These are phyloP conservation scores for Hylodesmum podocarpum DNA, from an alignment of 306 rosid species.

Conservation along the genomic window DNA sequence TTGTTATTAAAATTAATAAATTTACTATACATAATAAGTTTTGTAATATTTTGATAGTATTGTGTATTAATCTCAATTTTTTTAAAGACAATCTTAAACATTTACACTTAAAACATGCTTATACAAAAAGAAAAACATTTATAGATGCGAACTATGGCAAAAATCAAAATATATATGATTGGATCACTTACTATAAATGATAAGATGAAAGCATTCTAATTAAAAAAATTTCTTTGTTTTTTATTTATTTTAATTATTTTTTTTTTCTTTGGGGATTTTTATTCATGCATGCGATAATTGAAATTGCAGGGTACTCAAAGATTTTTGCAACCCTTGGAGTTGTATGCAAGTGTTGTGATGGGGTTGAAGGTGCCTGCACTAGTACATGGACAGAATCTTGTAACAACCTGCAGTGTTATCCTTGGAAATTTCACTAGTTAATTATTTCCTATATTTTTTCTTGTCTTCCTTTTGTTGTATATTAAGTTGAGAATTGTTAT, in stretches of 20 bases:
- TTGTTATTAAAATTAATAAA: not conserved
- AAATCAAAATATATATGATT: no score
- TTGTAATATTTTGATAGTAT: no score
- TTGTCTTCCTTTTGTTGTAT: constrained; percentile 6
- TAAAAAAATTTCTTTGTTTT: no score
- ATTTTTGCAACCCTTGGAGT: constrained; percentile 46
- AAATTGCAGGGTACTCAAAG: constrained; percentile 34
- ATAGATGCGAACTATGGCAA: no score
- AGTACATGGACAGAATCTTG: constrained; percentile 51
- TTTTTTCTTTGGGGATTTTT: not conserved
- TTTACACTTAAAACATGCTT: no score
- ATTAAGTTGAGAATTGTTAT: not conserved
- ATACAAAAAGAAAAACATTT: no score
- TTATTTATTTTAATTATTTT: no score
- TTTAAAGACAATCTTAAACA: no score
- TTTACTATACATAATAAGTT: not conserved
- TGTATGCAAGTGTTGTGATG: constrained; percentile 66
- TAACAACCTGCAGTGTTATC: constrained; percentile 46
- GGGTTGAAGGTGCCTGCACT: constrained; percentile 40
- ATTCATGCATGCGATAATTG: not conserved
- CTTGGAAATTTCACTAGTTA: constrained; percentile 52
- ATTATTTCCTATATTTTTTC: not conserved
- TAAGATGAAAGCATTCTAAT: not conserved
- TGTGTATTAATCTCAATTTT: no score
- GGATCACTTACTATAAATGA: no score